Percentiles rank a stretch among this genome's conserved stretches.
Conservation (phyloP, 805 yeast genomes). For the Suhomyces faveliae region DNA sequence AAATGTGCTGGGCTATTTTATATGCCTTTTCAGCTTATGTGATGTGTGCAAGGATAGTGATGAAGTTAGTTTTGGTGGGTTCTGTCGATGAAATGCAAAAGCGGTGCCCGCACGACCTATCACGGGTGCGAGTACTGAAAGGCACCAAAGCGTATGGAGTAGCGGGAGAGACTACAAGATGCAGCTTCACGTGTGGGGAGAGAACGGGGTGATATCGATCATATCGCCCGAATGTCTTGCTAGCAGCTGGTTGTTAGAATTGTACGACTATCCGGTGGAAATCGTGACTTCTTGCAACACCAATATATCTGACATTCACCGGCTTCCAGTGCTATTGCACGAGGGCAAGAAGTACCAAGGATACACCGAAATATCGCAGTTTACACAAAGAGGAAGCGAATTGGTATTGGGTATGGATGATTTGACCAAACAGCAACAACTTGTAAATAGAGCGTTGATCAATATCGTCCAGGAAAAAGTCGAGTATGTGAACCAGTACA, state of each 20-base stretch:
- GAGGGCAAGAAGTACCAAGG: constrained; percentile 37
- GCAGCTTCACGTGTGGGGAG: constrained; percentile 58
- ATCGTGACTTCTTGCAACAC: constrained; percentile 60
- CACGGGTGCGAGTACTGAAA: neutral
- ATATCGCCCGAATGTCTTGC: constrained; percentile 56
- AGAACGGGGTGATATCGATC: constrained; percentile 33
- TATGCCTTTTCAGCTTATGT: no score
- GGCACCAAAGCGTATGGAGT: neutral
- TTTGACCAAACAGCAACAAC: constrained; percentile 20
- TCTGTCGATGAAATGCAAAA: neutral
- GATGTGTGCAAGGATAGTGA: neutral
- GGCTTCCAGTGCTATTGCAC: constrained; percentile 48
- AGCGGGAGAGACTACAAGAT: constrained; percentile 7
- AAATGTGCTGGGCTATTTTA: neutral
- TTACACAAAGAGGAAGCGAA: constrained; percentile 24
- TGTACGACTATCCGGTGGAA: constrained; percentile 18
- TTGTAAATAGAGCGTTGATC: constrained; percentile 46
- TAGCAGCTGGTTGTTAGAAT: constrained; percentile 38
- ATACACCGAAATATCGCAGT: constrained; percentile 34
- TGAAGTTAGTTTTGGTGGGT: neutral
- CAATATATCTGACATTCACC: constrained; percentile 47
- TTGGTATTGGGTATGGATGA: constrained; percentile 12
- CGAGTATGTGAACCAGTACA: constrained; percentile 52
- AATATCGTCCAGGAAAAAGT: constrained; percentile 43
- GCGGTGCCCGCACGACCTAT: neutral